Evolutionary conservation across 2,329 filamentous ascomycete species (phyloP), one percentile per base, ranked within the genome.

Genomic region (Aspergillus neoniger): DNA sequence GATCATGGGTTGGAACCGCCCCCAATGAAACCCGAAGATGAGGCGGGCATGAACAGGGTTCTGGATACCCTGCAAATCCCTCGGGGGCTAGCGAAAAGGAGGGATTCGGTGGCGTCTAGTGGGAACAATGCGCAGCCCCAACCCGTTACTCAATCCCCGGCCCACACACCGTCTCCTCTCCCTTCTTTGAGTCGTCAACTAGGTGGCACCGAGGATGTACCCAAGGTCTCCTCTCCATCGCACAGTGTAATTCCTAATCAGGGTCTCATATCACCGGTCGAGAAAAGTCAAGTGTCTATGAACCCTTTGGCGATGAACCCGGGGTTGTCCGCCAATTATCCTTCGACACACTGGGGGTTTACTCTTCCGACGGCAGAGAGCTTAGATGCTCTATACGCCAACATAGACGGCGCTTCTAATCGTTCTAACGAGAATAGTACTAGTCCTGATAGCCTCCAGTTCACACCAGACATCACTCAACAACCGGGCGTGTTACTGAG

Each of bases 1-100:
- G 75, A 78, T 17, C 69, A 77, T 63, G 76, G 76, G 3, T 67
- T 80, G 3, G 69, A 76, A 30, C 73, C 75, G 2, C 78, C 78
- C 0, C 62, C 65, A 0, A 79, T 80, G 78, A 68, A 74, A 5
- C 67, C 70, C 5, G 75, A 76, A 28, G 75, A 76, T 58, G 75
- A 77, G 55, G 64, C 64, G 21, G 74, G 70, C 1, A 75, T 77
- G 65, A 76, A 74, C n/a, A 67, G 73, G 57, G 74, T 77, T 6
- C 59, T 77, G 32, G 75, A 77, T 32, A 77, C 74, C 7, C 69
- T 77, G 9, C 70, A 75, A 57, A 75, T 76, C 21, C 67, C 73
- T 15, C 72, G 53, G n/a, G 53, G 39, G 12, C 36, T 32, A 10
- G 30, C 23, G 25, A 55, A 43, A 9, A 36, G n/a, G 7, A 25